Evolutionary conservation across 2,329 filamentous ascomycete genomes (phyloP).

Genomic region (Aureobasidium pullulans): DNA sequence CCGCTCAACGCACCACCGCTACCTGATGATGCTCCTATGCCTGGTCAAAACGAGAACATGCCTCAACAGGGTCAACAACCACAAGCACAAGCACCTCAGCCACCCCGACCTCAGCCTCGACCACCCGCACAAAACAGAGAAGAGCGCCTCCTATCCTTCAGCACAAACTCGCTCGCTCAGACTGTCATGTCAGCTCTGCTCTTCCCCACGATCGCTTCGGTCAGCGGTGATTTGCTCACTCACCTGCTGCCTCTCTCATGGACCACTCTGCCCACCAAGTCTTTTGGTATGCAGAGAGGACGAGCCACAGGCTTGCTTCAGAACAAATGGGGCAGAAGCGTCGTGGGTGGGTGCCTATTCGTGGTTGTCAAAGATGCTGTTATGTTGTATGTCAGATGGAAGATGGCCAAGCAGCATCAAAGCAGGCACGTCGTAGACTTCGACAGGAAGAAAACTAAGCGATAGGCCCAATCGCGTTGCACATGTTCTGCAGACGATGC

Average conservation of each 20-base stretch:
- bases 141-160: slow-evolving; percentile 40
- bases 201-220: slow-evolving; percentile 73
- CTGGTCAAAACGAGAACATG: slow-evolving; percentile 10
- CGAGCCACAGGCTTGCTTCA: slow-evolving; percentile 62
- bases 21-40: slow-evolving; percentile 10
- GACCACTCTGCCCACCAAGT: slow-evolving; percentile 42
- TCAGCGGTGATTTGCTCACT: slow-evolving; percentile 69
- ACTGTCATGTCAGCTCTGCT: slow-evolving; percentile 63
- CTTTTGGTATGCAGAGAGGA: slow-evolving; percentile 22
- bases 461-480: not conserved
- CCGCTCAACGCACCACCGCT: slow-evolving; percentile 15
- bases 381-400: slow-evolving; percentile 51
- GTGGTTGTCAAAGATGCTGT: slow-evolving; percentile 70
- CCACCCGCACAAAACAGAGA: slow-evolving; percentile 26
- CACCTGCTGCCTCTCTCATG: slow-evolving; percentile 60
- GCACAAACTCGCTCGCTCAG: slow-evolving; percentile 49
- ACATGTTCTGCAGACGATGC: too few species aligned
- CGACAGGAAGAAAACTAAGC: slow-evolving; percentile 15
- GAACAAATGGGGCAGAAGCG: slow-evolving; percentile 78
- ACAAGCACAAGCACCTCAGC: slow-evolving; percentile 19
- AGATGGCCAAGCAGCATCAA: slow-evolving; percentile 42
- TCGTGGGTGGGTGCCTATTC: slow-evolving; percentile 82
- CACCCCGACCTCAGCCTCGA: not conserved
- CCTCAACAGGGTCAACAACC: slow-evolving; percentile 6
- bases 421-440: slow-evolving; percentile 39